phyloP scores from a whole-genome alignment of 805 yeast species.

The Saturnispora gosingensis region DNA sequence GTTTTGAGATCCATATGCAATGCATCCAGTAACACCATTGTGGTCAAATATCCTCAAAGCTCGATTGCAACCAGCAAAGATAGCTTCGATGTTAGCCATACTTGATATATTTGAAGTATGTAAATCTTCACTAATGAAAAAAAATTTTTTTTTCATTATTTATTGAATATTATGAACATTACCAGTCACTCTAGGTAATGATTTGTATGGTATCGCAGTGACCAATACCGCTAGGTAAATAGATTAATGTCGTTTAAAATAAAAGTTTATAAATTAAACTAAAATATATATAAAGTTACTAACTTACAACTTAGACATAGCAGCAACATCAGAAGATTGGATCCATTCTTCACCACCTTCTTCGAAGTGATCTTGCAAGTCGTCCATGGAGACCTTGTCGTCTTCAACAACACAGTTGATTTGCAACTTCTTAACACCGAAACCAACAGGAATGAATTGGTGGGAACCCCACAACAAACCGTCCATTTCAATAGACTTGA shows the following conservation, averaged over 20 bases:
- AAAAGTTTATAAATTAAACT: neutral
- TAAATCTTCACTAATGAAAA: too few relatives aligned
- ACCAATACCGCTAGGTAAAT: neutral
- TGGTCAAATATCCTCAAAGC: constrained; percentile 54
- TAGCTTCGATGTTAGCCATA: constrained; percentile 35
- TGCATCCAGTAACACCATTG: constrained; percentile 27
- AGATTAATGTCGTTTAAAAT: neutral
- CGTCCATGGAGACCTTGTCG: constrained; percentile 88
- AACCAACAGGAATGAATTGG: constrained; percentile 95
- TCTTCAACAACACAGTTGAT: constrained; percentile 98
- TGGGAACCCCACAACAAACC: constrained; percentile 98
- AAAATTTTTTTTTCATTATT: neutral
- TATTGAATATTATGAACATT: neutral
- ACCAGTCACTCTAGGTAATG: neutral
- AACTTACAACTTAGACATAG: constrained; percentile 90
- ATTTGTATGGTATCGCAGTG: too few relatives aligned
- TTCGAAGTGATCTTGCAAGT: constrained; percentile 65
- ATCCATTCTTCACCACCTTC: constrained; percentile 95
- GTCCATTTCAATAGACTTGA: constrained; percentile 75
- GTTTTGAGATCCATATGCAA: constrained; percentile 67
- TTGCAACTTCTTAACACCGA: constrained; percentile 99
- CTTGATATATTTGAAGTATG: neutral
- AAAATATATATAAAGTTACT: neutral
- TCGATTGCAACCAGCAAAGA: constrained; percentile 65
- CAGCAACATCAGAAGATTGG: constrained; percentile 97